These are phyloP conservation scores for Alternaria conjuncta DNA, from an alignment of 2,329 filamentous ascomycete genomes.

Conservation along the genomic window DNA sequence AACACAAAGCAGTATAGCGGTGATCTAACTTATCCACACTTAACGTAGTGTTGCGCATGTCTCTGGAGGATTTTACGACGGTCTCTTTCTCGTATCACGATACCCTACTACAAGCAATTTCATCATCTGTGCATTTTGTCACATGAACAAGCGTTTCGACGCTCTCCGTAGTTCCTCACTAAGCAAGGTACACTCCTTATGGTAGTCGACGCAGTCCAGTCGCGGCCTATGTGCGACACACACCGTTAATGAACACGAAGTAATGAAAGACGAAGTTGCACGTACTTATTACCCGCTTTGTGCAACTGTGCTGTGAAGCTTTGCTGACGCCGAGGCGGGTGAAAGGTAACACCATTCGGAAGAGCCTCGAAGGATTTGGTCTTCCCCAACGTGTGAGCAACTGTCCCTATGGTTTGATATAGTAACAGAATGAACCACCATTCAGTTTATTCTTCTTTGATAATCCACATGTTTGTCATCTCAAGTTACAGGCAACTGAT, in stretches of 20 bases:
- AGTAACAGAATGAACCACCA: too few species aligned
- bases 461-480: too few species aligned
- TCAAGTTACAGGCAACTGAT: too few species aligned
- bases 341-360: not conserved
- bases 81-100: not conserved
- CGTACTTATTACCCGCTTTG: not conserved
- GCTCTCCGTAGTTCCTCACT: not conserved
- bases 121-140: not conserved
- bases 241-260: not conserved
- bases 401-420: too few species aligned
- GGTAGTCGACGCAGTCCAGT: not conserved
- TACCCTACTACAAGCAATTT: not conserved
- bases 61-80: not conserved
- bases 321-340: not conserved
- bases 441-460: too few species aligned
- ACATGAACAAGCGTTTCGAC: not conserved
- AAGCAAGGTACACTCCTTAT: not conserved
- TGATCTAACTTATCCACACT: not conserved
- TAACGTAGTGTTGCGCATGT: not conserved
- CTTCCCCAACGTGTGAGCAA: too few species aligned
- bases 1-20: not conserved
- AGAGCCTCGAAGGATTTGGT: too few species aligned
- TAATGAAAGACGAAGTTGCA: not conserved
- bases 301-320: not conserved
- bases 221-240: not conserved